Evolutionary conservation across 1,284 basidiomycete species (phyloP), one percentile per base, ranked within the genome.

Genomic region (Lignosus rhinocerotis): DNA sequence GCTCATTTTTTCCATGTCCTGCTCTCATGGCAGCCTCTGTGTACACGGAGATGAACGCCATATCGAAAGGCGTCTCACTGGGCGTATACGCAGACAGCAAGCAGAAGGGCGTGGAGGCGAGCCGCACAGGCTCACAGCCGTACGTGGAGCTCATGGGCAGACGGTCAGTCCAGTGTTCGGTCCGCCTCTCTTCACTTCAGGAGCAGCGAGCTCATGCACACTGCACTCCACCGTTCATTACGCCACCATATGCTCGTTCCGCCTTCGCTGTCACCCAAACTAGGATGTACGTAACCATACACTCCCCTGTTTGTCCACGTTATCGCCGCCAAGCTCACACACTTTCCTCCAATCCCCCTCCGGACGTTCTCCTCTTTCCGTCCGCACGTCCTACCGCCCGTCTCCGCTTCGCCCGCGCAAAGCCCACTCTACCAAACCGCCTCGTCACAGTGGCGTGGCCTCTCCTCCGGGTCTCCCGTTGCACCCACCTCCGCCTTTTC

Each of bases 141-240:
- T 97, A 92, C 74, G 92, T 98, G 19, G 92, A 94, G 62, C 76
- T 98, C 43, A 90, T 98, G 84, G 88, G 92, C 43, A 81, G 91
- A 72, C 85, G 88, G 91, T 93, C 68, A 72, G 88, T 74, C 25
- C 51, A 21, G 46, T 43, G 34, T 36, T 16, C 34, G 6, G 34
- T 32, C 38, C 48, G 39, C 51, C 25, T 38, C 42, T 43, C 43
- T 49, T 54, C 52, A 53, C 53, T 36, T 36, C 42, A 51, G 43
- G 56, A 49, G 62, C 58, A 44, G 59, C 49, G 16, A 42, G 45
- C 50, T 25, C 31, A 34, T 58, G 19, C 51, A 42, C 47, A 33
- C 57, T 39, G 48, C 43, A 38, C 47, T 33, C 30, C 39, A 45
- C 41, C 49, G 14, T 17, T 17, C 17, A n/a, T 33, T 31, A 50